Evolutionary conservation across 2,329 filamentous ascomycete genomes (phyloP).

Genomic region (Paracoccidioides lutzii): DNA sequence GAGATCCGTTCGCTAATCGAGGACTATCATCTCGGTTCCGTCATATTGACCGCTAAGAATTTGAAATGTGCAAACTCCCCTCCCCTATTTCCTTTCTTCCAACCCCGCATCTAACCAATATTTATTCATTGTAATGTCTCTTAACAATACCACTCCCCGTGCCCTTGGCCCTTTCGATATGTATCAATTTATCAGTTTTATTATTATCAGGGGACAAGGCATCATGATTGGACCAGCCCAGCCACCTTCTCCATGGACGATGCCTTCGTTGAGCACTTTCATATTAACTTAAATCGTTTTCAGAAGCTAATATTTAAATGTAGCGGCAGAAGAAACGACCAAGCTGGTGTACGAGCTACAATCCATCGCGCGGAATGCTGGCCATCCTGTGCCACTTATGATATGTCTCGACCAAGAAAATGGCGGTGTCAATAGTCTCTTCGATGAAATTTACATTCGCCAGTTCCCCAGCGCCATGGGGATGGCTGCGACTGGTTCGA

Average conservation of each 20-base stretch:
- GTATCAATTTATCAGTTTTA: not conserved
- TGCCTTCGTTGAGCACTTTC: not conserved
- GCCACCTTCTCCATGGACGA: not conserved
- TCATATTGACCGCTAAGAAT: slow-evolving; percentile 55
- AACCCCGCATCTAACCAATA: not conserved
- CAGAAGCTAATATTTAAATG: slow-evolving; percentile 21
- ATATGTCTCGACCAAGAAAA: slow-evolving; percentile 96
- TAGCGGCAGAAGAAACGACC: slow-evolving; percentile 84
- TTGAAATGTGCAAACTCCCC: slow-evolving; percentile 43
- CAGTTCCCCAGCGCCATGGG: slow-evolving; percentile 98
- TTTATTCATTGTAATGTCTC: slow-evolving; percentile 1
- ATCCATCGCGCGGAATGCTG: slow-evolving; percentile 77
- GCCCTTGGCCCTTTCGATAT: not conserved
- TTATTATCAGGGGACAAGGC: too few species aligned
- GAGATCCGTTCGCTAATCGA: slow-evolving; percentile 51
- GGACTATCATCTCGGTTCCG: slow-evolving; percentile 69
- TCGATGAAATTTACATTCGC: slow-evolving; percentile 88
- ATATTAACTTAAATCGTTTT: not conserved
- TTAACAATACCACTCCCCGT: too few species aligned
- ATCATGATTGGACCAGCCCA: not conserved
- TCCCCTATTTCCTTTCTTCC: slow-evolving; percentile 22
- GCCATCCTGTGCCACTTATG: slow-evolving; percentile 74
- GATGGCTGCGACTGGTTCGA: slow-evolving; percentile 78
- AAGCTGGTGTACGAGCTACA: slow-evolving; percentile 81
- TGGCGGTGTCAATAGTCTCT: slow-evolving; percentile 92